phyloP scores from a whole-genome alignment of 768 basidiomycete species.

The Symmetrospora coprosmae region DNA sequence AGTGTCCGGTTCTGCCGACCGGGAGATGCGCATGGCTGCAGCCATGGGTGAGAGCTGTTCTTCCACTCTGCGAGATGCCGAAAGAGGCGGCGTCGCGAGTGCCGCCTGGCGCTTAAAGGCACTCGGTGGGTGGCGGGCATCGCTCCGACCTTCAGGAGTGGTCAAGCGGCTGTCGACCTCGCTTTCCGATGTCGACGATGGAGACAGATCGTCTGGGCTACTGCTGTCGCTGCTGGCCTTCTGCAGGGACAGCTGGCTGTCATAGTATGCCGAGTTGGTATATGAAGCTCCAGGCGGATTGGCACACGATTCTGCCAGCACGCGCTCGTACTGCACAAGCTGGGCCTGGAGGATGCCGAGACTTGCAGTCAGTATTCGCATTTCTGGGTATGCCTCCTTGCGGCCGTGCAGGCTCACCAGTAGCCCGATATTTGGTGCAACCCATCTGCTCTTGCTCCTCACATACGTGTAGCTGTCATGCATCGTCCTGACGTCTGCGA shows the following conservation, averaged over 20 bases:
- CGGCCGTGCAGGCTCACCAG: conserved; percentile 38
- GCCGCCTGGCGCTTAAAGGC: too few relatives aligned
- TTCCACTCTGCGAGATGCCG: neutral
- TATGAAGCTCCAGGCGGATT: neutral
- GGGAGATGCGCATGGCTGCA: neutral
- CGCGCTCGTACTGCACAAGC: conserved; percentile 76
- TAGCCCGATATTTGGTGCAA: conserved; percentile 89
- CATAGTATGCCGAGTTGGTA: conserved; percentile 15
- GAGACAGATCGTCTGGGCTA: conserved; percentile 11
- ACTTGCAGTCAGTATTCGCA: conserved; percentile 22
- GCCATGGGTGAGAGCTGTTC: conserved; percentile 9
- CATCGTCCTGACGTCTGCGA: conserved; percentile 44
- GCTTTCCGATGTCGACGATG: conserved; percentile 6
- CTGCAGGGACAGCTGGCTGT: conserved; percentile 6
- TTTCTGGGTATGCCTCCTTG: conserved; percentile 15
- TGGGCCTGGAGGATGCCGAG: conserved; percentile 51
- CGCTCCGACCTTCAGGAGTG: neutral
- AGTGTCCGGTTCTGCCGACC: neutral
- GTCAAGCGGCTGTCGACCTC: neutral
- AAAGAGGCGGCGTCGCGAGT: too few relatives aligned
- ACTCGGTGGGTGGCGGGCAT: neutral
- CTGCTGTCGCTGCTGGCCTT: neutral
- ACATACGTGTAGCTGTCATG: conserved; percentile 79
- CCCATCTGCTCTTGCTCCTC: conserved; percentile 71
- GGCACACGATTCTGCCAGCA: conserved; percentile 21